Evolutionary conservation across 1,284 basidiomycete genomes (phyloP), one percentile per base, ranked within the genome.

Genomic region (Puccinia polysora): DNA sequence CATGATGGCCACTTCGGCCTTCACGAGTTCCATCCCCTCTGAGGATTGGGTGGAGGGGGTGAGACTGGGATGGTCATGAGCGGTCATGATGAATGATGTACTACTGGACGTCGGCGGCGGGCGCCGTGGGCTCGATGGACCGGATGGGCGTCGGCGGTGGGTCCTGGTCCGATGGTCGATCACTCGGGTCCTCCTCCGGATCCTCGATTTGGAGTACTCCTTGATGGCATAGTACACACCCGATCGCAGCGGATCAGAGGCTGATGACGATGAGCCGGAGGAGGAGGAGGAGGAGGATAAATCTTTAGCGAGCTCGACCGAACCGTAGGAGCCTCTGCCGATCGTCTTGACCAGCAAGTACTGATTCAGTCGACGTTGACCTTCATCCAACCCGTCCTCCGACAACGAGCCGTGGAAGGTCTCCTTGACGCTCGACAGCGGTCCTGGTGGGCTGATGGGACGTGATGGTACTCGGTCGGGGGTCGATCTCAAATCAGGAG

Each of bases 1-100:
- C 64, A 65, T 65, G 25, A 65, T 65, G 23, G 64, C 64, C 18
- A 65, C 64, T 53, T 65, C 64, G 12, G 20, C 49, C 20, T 65
- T 65, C 15, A 65, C 64, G n/a, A 65, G 45, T 7, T 32, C 28
- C 47, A 65, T 65, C 7, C 64, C 64, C 30, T 65, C 64, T 1
- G 49, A 47, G 25, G 15, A 25, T 45, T 20, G 23, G 20, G 23
- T 20, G 62, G 43, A 47, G 40, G 14, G 8, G 4, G 14, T 6
- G 6, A n/a, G n/a, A 10, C n/a, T 45, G n/a, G n/a, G 40, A 45
- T 45, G 40, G n/a, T 45, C 40, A 45, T 45, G 10, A n/a, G n/a
- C n/a, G n/a, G n/a, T n/a, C n/a, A n/a, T n/a, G n/a, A n/a, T n/a
- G n/a, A n/a, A 47, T 47, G 43, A 12, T 47, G n/a, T n/a, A 8